Conservation (phyloP, 2,329 filamentous ascomycete genomes). For the Fusarium xylarioides region DNA sequence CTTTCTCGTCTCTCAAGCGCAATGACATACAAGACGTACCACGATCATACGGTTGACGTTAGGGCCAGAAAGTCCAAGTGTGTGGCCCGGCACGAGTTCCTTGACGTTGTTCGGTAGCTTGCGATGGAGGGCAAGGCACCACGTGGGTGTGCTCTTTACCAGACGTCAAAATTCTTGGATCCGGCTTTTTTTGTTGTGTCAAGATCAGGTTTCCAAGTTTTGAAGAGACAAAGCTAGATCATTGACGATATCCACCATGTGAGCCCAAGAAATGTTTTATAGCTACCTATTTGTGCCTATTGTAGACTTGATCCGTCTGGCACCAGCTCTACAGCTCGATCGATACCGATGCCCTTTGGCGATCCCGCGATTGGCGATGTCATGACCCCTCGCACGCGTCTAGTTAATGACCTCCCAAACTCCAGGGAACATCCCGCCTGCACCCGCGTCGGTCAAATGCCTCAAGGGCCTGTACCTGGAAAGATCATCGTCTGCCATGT, state of each 20-base stretch:
- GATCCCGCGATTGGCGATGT: constrained; percentile 41
- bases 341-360: constrained; percentile 25
- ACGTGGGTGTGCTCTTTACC: constrained; percentile 34
- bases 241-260: constrained; percentile 34
- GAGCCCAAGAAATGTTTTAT: constrained; percentile 3
- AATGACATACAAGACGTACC: constrained; percentile 35
- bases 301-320: constrained; percentile 8
- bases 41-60: constrained; percentile 40
- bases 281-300: not conserved
- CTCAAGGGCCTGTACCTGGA: constrained; percentile 30
- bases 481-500: constrained; percentile 27
- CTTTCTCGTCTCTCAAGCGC: not conserved
- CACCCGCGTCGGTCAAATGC: constrained; percentile 33
- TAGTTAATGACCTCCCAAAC: constrained; percentile 6
- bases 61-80: constrained; percentile 10
- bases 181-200: not conserved
- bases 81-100: constrained; percentile 18
- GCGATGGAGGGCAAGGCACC: constrained; percentile 35
- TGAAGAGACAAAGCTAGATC: not conserved
- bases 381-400: constrained; percentile 22
- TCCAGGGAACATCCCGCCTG: constrained; percentile 38
- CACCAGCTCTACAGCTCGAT: constrained; percentile 21
- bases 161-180: constrained; percentile 27
- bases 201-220: constrained; percentile 29
- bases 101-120: constrained; percentile 25